A percentile compares a stretch with the other conserved stretches of the same genome.
Conservation (phyloP, 768 basidiomycete species). For the Trametes meyenii region DNA sequence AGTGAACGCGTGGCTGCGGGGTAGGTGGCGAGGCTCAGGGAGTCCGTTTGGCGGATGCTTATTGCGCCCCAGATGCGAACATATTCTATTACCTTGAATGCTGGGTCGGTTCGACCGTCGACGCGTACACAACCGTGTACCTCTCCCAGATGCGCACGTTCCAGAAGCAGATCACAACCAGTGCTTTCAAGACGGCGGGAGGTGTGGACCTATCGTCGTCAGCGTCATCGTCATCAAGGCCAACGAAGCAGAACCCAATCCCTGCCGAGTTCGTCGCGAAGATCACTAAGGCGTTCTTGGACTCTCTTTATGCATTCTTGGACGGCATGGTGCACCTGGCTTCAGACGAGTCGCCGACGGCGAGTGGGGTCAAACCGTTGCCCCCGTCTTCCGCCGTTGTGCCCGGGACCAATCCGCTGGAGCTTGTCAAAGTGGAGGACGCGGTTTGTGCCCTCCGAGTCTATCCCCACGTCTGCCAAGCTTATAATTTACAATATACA, state of each 20-base stretch:
- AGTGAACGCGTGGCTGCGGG: conserved; percentile 78
- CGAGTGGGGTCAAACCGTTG: conserved; percentile 40
- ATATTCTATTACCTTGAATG: conserved; percentile 83
- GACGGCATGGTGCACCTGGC: conserved; percentile 85
- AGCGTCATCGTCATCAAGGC: conserved; percentile 49
- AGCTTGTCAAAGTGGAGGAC: conserved; percentile 62
- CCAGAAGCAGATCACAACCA: conserved; percentile 75
- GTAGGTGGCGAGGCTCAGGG: conserved; percentile 42
- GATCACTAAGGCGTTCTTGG: conserved; percentile 84
- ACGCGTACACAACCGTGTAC: conserved; percentile 72
- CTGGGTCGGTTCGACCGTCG: conserved; percentile 71
- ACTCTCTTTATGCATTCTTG: conserved; percentile 81
- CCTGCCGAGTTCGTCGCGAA: conserved; percentile 67
- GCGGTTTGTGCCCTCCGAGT: conserved; percentile 41
- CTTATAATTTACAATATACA: conserved; percentile 36
- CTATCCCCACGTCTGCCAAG: neutral
- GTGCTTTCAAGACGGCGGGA: conserved; percentile 80
- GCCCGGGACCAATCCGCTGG: conserved; percentile 51
- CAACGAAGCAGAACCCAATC: conserved; percentile 61
- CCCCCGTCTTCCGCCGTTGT: conserved; percentile 36
- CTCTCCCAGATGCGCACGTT: conserved; percentile 78
- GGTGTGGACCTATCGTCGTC: conserved; percentile 59
- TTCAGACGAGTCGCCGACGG: conserved; percentile 63
- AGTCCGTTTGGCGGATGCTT: neutral
- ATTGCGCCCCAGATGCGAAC: conserved; percentile 65